Evolutionary conservation across 805 yeast genomes (phyloP), one percentile per base, ranked within the genome.

Genomic region (Cyberlindnera xylosilytica): DNA sequence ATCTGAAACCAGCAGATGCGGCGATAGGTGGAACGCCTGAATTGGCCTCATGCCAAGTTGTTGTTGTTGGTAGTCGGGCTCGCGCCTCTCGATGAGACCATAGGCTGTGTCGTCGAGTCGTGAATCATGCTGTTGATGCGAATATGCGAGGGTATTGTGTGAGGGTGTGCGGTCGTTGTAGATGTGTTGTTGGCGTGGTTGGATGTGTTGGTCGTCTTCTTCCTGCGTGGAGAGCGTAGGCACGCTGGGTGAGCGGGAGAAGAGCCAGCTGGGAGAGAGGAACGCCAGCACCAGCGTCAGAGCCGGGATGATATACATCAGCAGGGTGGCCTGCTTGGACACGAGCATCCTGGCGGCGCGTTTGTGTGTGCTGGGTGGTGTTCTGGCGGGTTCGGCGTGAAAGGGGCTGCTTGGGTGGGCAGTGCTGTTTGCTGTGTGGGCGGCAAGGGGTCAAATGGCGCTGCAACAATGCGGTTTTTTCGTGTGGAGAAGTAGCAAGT

Each of bases 21-120:
- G 78, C 0, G 86, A 65, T 6, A 83, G 63, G n/a, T 89, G 88
- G 80, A 87, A 86, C 35, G 72, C 68, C 54, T 91, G 82, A 38
- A 72, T 73, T 26, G 84, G 69, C 28, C 78, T 39, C 13, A 30
- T 42, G n/a, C 44, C 42, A 11, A 39, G 31, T n/a, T n/a, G n/a
- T 13, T 33, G 47, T 23, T 39, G 42, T 11, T 39, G 31, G 26
- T 37, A 36, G 6, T 32, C 37, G 10, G 35, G 44, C 20, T 38
- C 40, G 19, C 29, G 38, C 7, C 32, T 37, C 24, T 33, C 41
- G 8, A 38, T 35, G 26, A 36, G 34, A 6, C 22, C 34, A 20
- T 45, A 20, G 34, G 35, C 36, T 13, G 38, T 16, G 18, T 35
- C 29, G n/a, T n/a, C n/a, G n/a, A n/a, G n/a, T n/a, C n/a, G n/a